These are phyloP conservation scores for Discostella stelligeroides DNA, from an alignment of 108 stramenopile genomes.

Conservation along the genomic window DNA sequence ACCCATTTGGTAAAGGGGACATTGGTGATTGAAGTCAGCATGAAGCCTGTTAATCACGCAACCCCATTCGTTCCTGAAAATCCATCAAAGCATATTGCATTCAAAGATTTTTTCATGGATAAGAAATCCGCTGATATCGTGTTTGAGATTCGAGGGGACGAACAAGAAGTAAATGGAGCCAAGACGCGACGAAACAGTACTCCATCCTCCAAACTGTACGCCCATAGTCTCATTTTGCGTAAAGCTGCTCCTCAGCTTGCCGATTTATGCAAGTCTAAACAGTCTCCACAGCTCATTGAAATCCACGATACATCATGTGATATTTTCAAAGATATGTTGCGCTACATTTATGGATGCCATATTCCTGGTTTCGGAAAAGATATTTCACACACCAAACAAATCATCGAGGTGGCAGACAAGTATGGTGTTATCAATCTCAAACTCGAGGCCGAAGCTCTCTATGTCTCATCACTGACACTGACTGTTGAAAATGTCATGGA, in stretches of 20 bases:
- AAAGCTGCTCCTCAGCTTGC: slow-evolving; percentile 2
- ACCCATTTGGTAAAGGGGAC: too few relatives aligned
- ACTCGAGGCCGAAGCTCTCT: too few relatives aligned
- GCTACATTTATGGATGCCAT: too few relatives aligned
- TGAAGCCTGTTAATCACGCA: not conserved
- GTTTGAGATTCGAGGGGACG: not conserved
- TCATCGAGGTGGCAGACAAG: too few relatives aligned
- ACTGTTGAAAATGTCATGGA: slow-evolving; percentile 18
- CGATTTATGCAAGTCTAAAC: not conserved
- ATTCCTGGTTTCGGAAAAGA: too few relatives aligned
- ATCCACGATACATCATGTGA: slow-evolving; percentile 1
- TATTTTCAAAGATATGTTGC: too few relatives aligned
- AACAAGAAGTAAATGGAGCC: too few relatives aligned
- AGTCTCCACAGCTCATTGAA: not conserved
- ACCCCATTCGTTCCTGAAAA: slow-evolving; percentile 15
- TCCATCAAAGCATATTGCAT: not conserved
- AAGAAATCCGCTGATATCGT: slow-evolving; percentile 11
- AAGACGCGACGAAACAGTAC: too few relatives aligned
- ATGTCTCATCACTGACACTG: not conserved
- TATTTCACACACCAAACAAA: too few relatives aligned
- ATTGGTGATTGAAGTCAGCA: too few relatives aligned
- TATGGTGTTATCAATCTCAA: too few relatives aligned
- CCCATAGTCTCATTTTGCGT: slow-evolving; percentile 13
- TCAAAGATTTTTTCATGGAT: slow-evolving; percentile 13
- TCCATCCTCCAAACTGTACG: not conserved